These are phyloP conservation scores for Escallonia herrerae DNA, from an alignment of 129 eudicot genomes.

Conservation along the genomic window DNA sequence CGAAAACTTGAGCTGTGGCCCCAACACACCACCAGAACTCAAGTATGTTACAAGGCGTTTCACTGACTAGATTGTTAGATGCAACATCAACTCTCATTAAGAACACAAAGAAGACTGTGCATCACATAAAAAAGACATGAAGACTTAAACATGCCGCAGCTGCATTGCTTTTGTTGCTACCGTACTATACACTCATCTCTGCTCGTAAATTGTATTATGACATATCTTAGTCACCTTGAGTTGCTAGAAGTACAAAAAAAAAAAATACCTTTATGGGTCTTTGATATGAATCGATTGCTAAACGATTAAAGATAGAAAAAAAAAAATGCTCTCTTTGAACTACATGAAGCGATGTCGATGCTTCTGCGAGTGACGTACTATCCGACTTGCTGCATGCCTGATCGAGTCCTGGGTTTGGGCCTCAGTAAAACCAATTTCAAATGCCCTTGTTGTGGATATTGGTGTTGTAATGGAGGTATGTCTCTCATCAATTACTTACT, in stretches of 20 bases:
- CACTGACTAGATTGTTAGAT: no score
- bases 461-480: constrained; percentile 23
- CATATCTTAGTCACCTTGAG: no score
- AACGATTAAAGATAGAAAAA: no score
- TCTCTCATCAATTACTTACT: background rate
- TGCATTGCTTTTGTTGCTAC: background rate
- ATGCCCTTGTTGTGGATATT: constrained; percentile 6
- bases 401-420: constrained; percentile 12
- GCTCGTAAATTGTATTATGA: no score
- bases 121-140: no score
- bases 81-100: no score
- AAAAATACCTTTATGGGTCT: background rate
- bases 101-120: no score
- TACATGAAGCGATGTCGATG: background rate
- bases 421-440: constrained; percentile 14
- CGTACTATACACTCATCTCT: background rate
- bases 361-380: constrained; percentile 5
- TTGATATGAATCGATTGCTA: no score
- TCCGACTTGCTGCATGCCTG: constrained; percentile 7
- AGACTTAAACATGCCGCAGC: no score
- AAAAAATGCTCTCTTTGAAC: background rate
- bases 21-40: constrained; percentile 3
- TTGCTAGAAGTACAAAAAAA: background rate
- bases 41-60: background rate
- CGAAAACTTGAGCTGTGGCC: constrained; percentile 15